Percentiles rank a stretch among this genome's conserved stretches.
These are phyloP conservation scores for Rhizopus sp. DNA, from an alignment of 371 early-diverging fungal genomes.

Conservation along the genomic window DNA sequence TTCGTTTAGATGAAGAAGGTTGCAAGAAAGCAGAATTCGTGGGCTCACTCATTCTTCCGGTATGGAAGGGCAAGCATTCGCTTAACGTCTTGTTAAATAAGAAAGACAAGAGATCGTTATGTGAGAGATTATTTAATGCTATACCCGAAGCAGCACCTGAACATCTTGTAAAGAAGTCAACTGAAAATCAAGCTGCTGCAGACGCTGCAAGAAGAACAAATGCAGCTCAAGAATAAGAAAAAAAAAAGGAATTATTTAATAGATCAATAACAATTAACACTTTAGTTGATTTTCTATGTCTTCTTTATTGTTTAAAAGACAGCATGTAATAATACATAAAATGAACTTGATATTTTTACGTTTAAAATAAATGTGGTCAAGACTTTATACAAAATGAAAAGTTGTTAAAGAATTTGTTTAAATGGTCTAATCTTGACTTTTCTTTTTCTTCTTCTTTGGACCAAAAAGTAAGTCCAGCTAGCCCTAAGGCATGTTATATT, in stretches of 20 bases:
- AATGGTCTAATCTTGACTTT: too few relatives aligned
- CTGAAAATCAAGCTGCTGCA: constrained; percentile 23
- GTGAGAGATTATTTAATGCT: constrained; percentile 45
- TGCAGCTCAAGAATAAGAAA: background rate
- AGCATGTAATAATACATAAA: too few relatives aligned
- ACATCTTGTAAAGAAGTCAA: constrained; percentile 35
- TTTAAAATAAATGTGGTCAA: too few relatives aligned
- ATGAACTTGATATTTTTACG: too few relatives aligned
- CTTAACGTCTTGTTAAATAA: constrained; percentile 76
- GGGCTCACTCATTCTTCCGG: constrained; percentile 60
- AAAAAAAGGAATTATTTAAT: background rate
- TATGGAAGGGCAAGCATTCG: constrained; percentile 75
- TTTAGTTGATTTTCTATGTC: background rate
- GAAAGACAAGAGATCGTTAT: constrained; percentile 59
- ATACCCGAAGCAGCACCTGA: constrained; percentile 45
- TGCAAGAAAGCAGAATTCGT: constrained; percentile 29
- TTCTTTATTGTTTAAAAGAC: too few relatives aligned
- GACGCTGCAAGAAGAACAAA: constrained; percentile 3
- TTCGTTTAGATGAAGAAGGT: constrained; percentile 53
- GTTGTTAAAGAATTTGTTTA: too few relatives aligned
- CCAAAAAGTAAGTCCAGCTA: too few relatives aligned
- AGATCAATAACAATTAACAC: too few relatives aligned
- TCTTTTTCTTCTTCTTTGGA: too few relatives aligned
- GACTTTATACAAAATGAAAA: too few relatives aligned
- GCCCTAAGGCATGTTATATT: too few relatives aligned